Conservation (phyloP, 2,329 filamentous ascomycete genomes). For the Ampelomyces quisqualis region DNA sequence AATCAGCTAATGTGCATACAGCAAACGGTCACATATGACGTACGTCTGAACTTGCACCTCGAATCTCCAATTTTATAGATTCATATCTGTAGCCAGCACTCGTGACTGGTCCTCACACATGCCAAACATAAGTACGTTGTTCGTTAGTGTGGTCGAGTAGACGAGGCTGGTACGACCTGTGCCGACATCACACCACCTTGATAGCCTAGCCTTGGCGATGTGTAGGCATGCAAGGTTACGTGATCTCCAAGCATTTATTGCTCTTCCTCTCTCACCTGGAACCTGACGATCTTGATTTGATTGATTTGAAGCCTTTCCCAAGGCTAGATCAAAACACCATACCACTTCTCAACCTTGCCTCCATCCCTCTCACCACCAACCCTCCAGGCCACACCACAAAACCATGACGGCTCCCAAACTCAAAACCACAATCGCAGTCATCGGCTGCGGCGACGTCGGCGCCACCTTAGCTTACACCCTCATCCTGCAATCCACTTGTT, state of each 20-base stretch:
- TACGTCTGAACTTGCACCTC: too few relatives aligned
- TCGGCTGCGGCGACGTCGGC: conserved; percentile 56
- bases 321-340: background rate
- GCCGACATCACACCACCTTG: conserved; percentile 2
- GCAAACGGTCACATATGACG: too few relatives aligned
- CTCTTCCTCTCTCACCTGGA: background rate
- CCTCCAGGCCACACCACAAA: background rate
- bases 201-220: background rate
- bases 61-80: too few relatives aligned
- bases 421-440: conserved; percentile 50
- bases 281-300: background rate
- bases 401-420: conserved; percentile 31
- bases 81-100: too few relatives aligned
- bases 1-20: too few relatives aligned
- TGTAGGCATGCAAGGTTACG: background rate
- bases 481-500: conserved; percentile 52
- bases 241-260: background rate
- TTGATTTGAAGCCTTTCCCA: background rate
- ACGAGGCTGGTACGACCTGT: background rate
- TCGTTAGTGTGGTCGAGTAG: background rate
- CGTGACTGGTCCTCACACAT: too few relatives aligned
- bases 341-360: background rate
- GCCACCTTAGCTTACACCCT: conserved; percentile 55
- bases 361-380: background rate
- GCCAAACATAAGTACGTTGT: too few relatives aligned